Conservation (phyloP, 257 asterid species). For the Penstemon eatonii region DNA sequence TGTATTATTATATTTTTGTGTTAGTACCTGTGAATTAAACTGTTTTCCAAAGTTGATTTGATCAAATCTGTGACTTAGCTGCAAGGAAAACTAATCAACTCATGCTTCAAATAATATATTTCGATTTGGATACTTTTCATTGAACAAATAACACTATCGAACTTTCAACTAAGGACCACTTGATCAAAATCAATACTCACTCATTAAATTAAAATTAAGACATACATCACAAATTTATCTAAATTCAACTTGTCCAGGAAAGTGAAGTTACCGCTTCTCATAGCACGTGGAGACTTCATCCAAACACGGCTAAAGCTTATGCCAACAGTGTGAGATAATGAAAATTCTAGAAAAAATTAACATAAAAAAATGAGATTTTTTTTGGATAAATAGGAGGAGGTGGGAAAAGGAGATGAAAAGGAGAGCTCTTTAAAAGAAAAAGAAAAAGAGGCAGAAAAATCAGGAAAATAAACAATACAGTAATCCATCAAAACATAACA, state of each 20-base stretch:
- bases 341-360: background rate
- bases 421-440: constrained; percentile 22
- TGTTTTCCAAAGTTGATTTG: background rate
- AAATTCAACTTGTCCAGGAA: background rate
- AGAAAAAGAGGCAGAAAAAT: constrained; percentile 20
- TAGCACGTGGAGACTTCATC: constrained; percentile 4
- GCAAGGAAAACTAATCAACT: background rate
- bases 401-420: background rate
- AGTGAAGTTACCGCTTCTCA: background rate
- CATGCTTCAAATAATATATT: background rate
- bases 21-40: constrained; percentile 8
- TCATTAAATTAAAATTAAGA: background rate
- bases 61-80: background rate
- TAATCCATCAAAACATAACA: constrained; percentile 31
- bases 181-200: background rate
- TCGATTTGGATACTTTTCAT: background rate
- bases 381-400: background rate
- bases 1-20: constrained; percentile 25
- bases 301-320: background rate
- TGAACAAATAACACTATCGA: too few relatives aligned
- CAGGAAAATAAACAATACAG: constrained; percentile 15
- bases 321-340: background rate
- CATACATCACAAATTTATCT: background rate
- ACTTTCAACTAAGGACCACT: too few relatives aligned
- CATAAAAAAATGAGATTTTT: background rate